Evolutionary conservation across 306 rosid genomes (phyloP), one percentile per base, ranked within the genome.

Genomic region (Casuarina cunninghamiana): DNA sequence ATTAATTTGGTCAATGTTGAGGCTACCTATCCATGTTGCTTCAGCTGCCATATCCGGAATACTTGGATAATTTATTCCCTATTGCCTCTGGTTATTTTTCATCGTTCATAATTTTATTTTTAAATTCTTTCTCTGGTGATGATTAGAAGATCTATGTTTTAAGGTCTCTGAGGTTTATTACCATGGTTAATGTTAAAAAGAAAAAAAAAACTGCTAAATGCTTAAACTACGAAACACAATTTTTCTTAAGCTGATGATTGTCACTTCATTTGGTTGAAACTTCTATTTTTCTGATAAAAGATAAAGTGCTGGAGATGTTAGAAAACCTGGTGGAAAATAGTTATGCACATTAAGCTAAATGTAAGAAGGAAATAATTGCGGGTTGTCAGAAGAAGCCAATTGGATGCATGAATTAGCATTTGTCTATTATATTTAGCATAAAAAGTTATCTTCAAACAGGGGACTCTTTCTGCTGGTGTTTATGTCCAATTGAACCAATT

Each of bases 1-100:
- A 65, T 42, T n/a, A 66, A 17, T 66, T 26, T 66, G 48, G 71
- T 66, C 42, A 12, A n/a, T 41, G 16, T 66, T 42, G 49, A 66
- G 44, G 71, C 71, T 37, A 11, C 71, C 43, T 42, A n/a, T 38
- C 69, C 69, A 63, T 37, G 69, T 63, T 12, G 69, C 69, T 63
- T 38, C 45, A 35, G 19, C 19, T 66, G 71, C 35, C 13, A 42
- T 41, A 38, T 32, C 17, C 62, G 12, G 9, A 60, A 60, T 62
- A 42, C n/a, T 62, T 43, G 5, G 42, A 35, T 62, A 11, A 62
- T 62, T 62, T 35, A 32, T 10, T 35, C 68, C 12, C 44, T 58
- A 10, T 4, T 15, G 9, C 63, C 63, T 15, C 37, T 58, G 41
- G 21, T 58, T 58, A 48, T 48, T 48, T 48, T 48, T 48, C 13